These are phyloP conservation scores for Aureobasidium lini DNA, from an alignment of 2,329 filamentous ascomycete genomes.

Conservation along the genomic window DNA sequence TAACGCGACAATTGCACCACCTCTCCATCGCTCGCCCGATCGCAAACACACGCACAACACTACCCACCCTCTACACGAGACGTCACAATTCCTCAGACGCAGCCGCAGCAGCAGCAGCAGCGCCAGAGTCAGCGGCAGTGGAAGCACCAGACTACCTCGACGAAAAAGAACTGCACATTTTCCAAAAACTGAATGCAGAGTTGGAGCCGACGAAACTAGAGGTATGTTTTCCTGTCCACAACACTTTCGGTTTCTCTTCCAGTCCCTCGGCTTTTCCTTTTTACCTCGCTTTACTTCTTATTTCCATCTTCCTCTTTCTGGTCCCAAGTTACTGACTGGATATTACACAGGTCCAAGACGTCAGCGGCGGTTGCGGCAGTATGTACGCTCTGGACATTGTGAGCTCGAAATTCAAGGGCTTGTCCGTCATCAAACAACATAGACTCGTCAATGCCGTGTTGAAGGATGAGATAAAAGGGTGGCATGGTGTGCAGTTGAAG, in stretches of 20 bases:
- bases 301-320: no score
- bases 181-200: constrained; percentile 37
- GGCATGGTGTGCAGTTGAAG: constrained; percentile 77
- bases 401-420: constrained; percentile 62
- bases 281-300: no score
- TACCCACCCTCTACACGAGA: background rate
- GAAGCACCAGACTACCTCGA: constrained; percentile 41
- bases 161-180: constrained; percentile 40
- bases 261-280: no score
- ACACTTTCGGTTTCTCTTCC: background rate
- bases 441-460: constrained; percentile 69
- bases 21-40: background rate
- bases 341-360: constrained; percentile 57
- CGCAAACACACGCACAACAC: background rate
- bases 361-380: constrained; percentile 75
- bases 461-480: constrained; percentile 66
- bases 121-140: constrained; percentile 6
- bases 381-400: constrained; percentile 82
- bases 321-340: background rate
- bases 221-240: constrained; percentile 26
- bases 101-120: background rate
- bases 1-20: background rate
- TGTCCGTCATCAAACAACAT: constrained; percentile 72
- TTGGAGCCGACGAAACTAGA: constrained; percentile 39
- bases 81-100: background rate